Evolutionary conservation across 108 stramenopile genomes (phyloP), one percentile per base, ranked within the genome.

Genomic region (Nitzschia palea): DNA sequence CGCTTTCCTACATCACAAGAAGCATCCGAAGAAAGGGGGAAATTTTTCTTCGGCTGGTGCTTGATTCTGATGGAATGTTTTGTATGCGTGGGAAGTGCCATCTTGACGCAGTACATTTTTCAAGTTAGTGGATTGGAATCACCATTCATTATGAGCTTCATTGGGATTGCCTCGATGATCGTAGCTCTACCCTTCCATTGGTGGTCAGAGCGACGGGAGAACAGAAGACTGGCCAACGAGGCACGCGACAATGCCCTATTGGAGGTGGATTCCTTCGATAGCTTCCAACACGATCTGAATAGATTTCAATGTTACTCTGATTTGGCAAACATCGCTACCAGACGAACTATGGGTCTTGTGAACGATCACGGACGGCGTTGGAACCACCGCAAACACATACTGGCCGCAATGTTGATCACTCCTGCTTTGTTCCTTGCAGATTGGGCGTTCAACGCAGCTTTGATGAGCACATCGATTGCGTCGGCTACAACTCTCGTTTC

Each of bases 81-180:
- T 18, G 30, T 70, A 17, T 34, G 25, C 47, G 58, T 70, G 14
- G 14, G 26, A 5, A 57, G 10, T 62, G 54, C 74, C 30, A 40
- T 69, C 2, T 53, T 76, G 14, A 69, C 68, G 9, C 74, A 76
- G 45, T 58, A 35, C 52, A 43, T 76, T 9, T 76, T 62, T 50
- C 31, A 58, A 31, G 55, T 65, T 8, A 12, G 31, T 6, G 27
- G 42, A 3, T 34, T 69, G 9, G 60, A 63, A 0, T 76, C 74
- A 14, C 74, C 74, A 26, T 70, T 76, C 65, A 25, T 70, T 50
- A 70, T 76, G 68, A 65, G 62, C 25, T 76, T 70, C 31, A 33
- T 76, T 3, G 74, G 74, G 18, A 67, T 69, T 26, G 29, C 69
- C 33, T 17, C 62, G 14, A 51, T 76, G 43, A 15, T 51, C 5